phyloP scores from a whole-genome alignment of 345 rosid species.

The Iberis pinnata region DNA sequence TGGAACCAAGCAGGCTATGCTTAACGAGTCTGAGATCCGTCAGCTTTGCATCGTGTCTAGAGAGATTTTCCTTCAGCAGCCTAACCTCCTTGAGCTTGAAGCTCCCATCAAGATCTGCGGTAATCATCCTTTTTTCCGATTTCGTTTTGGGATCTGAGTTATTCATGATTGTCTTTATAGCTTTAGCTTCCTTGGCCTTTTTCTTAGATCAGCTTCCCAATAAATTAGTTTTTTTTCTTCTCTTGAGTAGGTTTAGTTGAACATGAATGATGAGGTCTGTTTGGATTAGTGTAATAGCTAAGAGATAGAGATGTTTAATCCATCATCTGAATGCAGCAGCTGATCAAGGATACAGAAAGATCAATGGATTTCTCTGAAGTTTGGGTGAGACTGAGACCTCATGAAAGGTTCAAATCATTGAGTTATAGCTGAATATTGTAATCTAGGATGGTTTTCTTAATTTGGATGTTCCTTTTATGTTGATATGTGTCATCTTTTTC shows the following conservation, averaged over 20 bases:
- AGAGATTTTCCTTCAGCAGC: slow-evolving; percentile 78
- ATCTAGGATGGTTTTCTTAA: slow-evolving; percentile 11
- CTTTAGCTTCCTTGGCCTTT: slow-evolving; percentile 3
- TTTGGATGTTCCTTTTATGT: not conserved
- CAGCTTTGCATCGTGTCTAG: slow-evolving; percentile 57
- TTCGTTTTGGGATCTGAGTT: slow-evolving; percentile 22
- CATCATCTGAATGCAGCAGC: slow-evolving; percentile 24
- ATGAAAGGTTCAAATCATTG: slow-evolving; percentile 1
- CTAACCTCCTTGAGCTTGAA: slow-evolving; percentile 81
- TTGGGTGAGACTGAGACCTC: slow-evolving; percentile 24
- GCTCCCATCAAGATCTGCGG: slow-evolving; percentile 98
- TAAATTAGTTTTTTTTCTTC: not conserved
- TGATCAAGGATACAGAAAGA: slow-evolving; percentile 25
- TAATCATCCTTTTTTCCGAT: slow-evolving; percentile 15
- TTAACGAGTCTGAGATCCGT: slow-evolving; percentile 79
- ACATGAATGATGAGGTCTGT: slow-evolving; percentile 14
- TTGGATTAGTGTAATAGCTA: slow-evolving; percentile 14
- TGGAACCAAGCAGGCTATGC: slow-evolving; percentile 68
- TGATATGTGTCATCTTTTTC: slow-evolving; percentile 3
- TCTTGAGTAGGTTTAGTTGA: slow-evolving; percentile 18
- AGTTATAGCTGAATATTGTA: not conserved
- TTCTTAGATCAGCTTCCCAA: slow-evolving; percentile 19
- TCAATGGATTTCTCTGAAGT: slow-evolving; percentile 27
- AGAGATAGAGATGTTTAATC: slow-evolving; percentile 28
- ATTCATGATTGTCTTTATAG: slow-evolving; percentile 4